Evolutionary conservation across 2,329 filamentous ascomycete species (phyloP), one percentile per base, ranked within the genome.

Genomic region (Phialophora macrospora): DNA sequence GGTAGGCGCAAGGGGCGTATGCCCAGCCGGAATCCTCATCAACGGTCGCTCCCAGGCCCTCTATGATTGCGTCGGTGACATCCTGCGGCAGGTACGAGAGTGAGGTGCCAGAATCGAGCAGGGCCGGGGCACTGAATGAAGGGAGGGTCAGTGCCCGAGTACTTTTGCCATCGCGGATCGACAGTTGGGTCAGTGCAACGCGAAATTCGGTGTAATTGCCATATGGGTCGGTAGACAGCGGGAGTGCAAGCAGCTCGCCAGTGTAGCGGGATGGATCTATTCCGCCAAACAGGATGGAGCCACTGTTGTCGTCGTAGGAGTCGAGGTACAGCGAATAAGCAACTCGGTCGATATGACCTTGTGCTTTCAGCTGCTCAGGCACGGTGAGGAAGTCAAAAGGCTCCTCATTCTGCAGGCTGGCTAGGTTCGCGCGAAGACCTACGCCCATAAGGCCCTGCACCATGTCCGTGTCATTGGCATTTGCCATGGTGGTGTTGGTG

Each of bases 351-450:
- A 70, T 68, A 11, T 63, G 32, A 6, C 64, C 64, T 71, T 61
- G 58, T 14, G 41, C 48, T 38, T 34, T 26, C 44, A 61, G 46
- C 48, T 34, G 84, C 74, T 96, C 92, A 64, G 94, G 87, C 44
- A 86, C 85, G 77, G 97, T 93, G 67, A 91, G 87, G 67, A 88
- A 80, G 75, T 97, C 97, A 61, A 98, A 85, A 0, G 93, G 92
- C 78, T 93, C 93, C 83, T 92, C 98, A 79, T 99, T 98, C 95
- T 94, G 98, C 26, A 99, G 84, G 71, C 92, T 94, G 4, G 97
- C 84, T 11, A 90, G 92, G 8, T 69, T 67, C n/a, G 61, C 51
- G n/a, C 84, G 75, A 75, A 96, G 97, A 4, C 93, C 93, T 67
- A 97, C 89, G 24, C 93, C 93, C 22, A 97, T 77, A 49, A 97